Evolutionary conservation across 176 grass and related monocot genomes (phyloP).

Genomic region (Bromus sterilis): DNA sequence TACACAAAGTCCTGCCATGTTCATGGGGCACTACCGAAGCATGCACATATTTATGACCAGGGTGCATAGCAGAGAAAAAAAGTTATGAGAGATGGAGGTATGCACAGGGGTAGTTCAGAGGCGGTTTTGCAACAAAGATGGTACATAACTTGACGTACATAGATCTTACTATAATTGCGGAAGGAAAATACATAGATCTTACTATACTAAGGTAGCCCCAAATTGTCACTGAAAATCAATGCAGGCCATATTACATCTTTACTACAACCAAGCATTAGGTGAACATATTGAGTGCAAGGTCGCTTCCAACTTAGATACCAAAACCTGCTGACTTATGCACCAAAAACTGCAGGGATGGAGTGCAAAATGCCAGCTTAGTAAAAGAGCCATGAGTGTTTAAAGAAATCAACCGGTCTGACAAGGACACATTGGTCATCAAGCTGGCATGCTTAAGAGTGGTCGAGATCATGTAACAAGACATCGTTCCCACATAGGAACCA

Average conservation of each 20-base stretch:
- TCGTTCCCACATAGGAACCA: neutral
- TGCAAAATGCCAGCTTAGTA: neutral
- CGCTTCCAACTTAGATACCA: neutral
- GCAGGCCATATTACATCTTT: neutral
- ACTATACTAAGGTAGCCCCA: neutral
- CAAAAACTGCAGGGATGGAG: neutral
- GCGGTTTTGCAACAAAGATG: neutral
- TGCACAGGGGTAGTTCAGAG: neutral
- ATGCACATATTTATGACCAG: neutral
- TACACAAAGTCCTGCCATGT: neutral
- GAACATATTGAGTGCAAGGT: neutral
- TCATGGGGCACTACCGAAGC: neutral
- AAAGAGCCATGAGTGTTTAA: neutral
- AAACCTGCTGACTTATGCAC: neutral
- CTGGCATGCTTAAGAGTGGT: neutral
- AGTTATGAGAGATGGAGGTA: neutral
- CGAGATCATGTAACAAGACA: neutral
- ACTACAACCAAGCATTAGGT: neutral
- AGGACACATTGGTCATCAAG: too few relatives aligned
- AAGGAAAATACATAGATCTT: too few relatives aligned
- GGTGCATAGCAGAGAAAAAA: neutral
- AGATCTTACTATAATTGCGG: neutral
- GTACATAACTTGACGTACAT: neutral
- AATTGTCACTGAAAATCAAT: neutral
- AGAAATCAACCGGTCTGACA: neutral